These are phyloP conservation scores for Lineolata rhizophorae DNA, from an alignment of 495 filamentous ascomycete species.

Conservation along the genomic window DNA sequence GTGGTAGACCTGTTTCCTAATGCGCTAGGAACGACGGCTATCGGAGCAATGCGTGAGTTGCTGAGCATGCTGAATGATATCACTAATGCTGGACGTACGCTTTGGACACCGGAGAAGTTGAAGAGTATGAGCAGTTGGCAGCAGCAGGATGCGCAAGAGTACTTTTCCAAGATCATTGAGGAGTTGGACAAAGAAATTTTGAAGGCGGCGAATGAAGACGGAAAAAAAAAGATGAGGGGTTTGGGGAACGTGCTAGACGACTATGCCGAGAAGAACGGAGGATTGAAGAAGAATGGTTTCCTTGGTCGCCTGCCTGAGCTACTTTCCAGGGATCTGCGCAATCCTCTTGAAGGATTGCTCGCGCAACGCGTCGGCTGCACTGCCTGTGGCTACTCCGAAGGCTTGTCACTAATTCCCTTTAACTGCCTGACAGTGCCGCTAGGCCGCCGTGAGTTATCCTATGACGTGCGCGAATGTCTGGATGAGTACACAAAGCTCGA, in stretches of 20 bases:
- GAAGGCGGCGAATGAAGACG: constrained; percentile 22
- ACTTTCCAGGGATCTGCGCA: constrained; percentile 13
- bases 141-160: constrained; percentile 97
- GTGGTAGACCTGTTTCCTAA: constrained; percentile 22
- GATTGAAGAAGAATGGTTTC: neutral
- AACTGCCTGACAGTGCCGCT: constrained; percentile 81
- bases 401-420: constrained; percentile 72
- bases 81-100: constrained; percentile 39
- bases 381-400: constrained; percentile 66
- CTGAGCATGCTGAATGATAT: constrained; percentile 43
- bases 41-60: constrained; percentile 36
- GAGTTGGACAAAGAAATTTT: constrained; percentile 61
- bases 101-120: constrained; percentile 58
- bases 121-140: constrained; percentile 84
- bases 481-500: constrained; percentile 73
- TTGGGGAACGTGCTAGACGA: neutral
- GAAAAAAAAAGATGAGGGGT: no score
- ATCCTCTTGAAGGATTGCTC: constrained; percentile 69
- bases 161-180: constrained; percentile 75
- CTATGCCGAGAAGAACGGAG: neutral
- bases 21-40: constrained; percentile 19
- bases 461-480: constrained; percentile 54
- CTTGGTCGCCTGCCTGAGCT: constrained; percentile 4
- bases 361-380: constrained; percentile 84
- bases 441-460: constrained; percentile 26